These are phyloP conservation scores for Pleurostoma richardsiae DNA, from an alignment of 2,329 filamentous ascomycete species.

Conservation along the genomic window DNA sequence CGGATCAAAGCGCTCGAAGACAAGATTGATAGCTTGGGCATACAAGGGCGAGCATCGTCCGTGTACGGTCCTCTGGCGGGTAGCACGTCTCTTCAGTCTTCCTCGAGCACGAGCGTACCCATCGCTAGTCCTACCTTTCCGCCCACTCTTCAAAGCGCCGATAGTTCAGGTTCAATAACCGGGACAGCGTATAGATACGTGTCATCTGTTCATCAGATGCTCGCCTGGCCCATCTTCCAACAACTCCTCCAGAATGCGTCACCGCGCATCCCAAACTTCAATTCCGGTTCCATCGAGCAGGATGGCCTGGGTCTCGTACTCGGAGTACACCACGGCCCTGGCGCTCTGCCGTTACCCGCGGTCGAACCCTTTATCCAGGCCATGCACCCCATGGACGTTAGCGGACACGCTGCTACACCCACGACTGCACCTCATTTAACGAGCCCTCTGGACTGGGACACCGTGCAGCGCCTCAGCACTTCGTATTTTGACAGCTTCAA, in stretches of 20 bases:
- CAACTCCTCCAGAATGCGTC: conserved; percentile 28
- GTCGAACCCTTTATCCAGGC: conserved; percentile 4
- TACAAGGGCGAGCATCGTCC: conserved; percentile 17
- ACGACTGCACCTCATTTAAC: conserved; percentile 1
- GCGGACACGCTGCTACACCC: conserved; percentile 1
- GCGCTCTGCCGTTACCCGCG: conserved; percentile 9
- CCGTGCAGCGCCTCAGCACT: conserved; percentile 43
- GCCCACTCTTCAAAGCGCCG: conserved; percentile 12
- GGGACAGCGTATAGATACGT: conserved; percentile 24
- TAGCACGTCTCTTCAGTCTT: conserved; percentile 2
- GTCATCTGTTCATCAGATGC: conserved; percentile 42
- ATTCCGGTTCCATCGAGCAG: conserved; percentile 24
- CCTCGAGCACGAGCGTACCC: conserved; percentile 9
- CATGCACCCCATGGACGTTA: not conserved
- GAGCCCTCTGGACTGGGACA: conserved; percentile 35
- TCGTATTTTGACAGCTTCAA: conserved; percentile 58
- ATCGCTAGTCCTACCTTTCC: conserved; percentile 6
- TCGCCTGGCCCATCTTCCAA: conserved; percentile 42
- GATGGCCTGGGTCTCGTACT: conserved; percentile 29
- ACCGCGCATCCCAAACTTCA: conserved; percentile 22
- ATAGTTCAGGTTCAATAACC: conserved; percentile 10
- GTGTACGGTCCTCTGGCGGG: conserved; percentile 5
- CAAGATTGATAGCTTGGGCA: conserved; percentile 44
- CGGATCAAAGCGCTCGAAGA: conserved; percentile 47
- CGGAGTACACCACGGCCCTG: conserved; percentile 16